Percentiles rank a stretch among this genome's conserved stretches.
These are phyloP conservation scores for Talaromyces marneffei DNA, from an alignment of 2,329 filamentous ascomycete genomes.

Conservation along the genomic window DNA sequence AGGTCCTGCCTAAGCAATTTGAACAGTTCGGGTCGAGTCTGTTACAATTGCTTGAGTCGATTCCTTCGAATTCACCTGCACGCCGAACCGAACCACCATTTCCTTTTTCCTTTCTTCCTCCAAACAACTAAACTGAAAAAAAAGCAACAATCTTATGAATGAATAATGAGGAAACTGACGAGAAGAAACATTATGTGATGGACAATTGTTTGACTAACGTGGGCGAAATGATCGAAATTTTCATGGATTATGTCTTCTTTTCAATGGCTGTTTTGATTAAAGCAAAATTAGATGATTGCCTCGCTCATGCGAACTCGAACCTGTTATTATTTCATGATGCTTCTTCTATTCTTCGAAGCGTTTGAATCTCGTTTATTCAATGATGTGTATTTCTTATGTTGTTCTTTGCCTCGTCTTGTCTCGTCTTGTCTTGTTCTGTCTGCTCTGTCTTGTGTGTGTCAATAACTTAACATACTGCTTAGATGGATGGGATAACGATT, in stretches of 20 bases:
- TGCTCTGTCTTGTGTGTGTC: neutral
- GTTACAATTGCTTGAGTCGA: neutral
- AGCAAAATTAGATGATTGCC: slow-evolving; percentile 5
- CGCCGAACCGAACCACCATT: neutral
- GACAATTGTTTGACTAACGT: slow-evolving; percentile 1
- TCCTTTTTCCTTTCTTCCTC: neutral
- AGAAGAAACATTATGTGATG: slow-evolving; percentile 6
- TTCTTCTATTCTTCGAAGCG: neutral
- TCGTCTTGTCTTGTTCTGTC: neutral
- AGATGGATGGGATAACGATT: slow-evolving; percentile 1
- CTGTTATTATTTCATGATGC: neutral
- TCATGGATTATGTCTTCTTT: neutral
- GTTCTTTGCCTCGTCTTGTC: neutral
- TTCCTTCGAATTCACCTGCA: neutral
- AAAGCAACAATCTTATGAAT: neutral
- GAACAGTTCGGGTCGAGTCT: neutral
- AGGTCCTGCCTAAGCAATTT: slow-evolving; percentile 5
- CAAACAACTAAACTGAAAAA: neutral
- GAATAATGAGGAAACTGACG: slow-evolving; percentile 4
- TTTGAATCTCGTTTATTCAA: slow-evolving; percentile 2
- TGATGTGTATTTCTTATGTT: neutral
- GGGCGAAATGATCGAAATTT: neutral
- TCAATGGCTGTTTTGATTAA: neutral
- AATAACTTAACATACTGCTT: slow-evolving; percentile 1
- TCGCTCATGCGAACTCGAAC: neutral